Evolutionary conservation across 139 green algal species (phyloP).

Genomic region (Chlorella sp.): DNA sequence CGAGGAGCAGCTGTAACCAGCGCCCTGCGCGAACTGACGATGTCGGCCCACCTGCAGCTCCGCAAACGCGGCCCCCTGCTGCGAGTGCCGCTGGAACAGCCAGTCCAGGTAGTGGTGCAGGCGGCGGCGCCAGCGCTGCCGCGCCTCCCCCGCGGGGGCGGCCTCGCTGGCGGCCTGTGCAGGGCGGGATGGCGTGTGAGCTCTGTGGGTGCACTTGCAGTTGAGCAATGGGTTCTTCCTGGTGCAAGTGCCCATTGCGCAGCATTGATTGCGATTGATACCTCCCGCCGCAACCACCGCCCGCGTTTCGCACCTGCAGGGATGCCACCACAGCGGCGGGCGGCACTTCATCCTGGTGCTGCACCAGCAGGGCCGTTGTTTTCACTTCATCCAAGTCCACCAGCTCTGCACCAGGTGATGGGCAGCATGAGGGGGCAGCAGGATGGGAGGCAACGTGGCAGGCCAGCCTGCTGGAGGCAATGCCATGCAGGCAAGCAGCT

Average conservation of each 20-base stretch:
- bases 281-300: no score
- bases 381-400: conserved; percentile 69
- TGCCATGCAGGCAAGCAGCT: no score
- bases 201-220: no score
- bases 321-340: conserved; percentile 53
- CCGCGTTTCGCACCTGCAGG: conserved; percentile 64
- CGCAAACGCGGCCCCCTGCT: conserved; percentile 62
- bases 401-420: conserved; percentile 47
- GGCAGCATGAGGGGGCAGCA: no score
- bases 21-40: no score
- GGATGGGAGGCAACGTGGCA: no score
- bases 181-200: neutral
- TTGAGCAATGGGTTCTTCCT: neutral
- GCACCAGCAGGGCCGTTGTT: conserved; percentile 65
- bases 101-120: conserved; percentile 80
- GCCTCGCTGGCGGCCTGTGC: neutral
- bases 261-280: neutral
- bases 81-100: conserved; percentile 65
- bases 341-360: conserved; percentile 56
- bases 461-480: no score
- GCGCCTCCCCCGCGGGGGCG: neutral
- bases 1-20: neutral
- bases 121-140: conserved; percentile 23
- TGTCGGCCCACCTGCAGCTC: conserved; percentile 61
- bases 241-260: neutral